phyloP scores from a whole-genome alignment of 2,329 filamentous ascomycete genomes.

The Pseudovirgaria hyperparasitica region DNA sequence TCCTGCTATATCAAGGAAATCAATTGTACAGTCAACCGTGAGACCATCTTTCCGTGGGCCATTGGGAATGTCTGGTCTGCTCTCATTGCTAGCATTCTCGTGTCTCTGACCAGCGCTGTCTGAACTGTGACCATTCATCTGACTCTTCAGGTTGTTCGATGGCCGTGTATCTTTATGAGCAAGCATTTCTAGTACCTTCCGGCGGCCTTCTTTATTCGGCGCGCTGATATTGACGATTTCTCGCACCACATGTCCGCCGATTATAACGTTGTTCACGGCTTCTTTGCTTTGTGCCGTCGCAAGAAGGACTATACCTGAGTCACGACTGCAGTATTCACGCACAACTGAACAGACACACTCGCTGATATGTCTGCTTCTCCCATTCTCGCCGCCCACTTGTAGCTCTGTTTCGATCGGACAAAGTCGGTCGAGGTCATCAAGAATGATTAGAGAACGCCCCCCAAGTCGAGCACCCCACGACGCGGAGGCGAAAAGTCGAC shows the following conservation, averaged over 20 bases:
- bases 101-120: conserved; percentile 37
- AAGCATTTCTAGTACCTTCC: conserved; percentile 72
- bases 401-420: conserved; percentile 91
- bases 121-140: conserved; percentile 7
- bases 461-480: conserved; percentile 84
- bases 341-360: conserved; percentile 77
- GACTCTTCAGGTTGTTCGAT: conserved; percentile 3
- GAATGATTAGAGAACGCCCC: conserved; percentile 68
- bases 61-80: conserved; percentile 24
- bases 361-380: conserved; percentile 80
- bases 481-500: conserved; percentile 73
- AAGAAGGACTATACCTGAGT: conserved; percentile 72
- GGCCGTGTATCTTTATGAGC: conserved; percentile 34
- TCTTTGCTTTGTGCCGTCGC: conserved; percentile 92
- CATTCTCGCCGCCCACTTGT: conserved; percentile 87
- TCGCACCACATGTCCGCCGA: conserved; percentile 82
- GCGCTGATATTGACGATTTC: conserved; percentile 86
- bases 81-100: conserved; percentile 16
- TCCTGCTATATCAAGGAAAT: conserved; percentile 85
- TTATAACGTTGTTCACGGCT: conserved; percentile 74
- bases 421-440: conserved; percentile 87
- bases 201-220: conserved; percentile 79
- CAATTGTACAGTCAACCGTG: conserved; percentile 60
- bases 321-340: conserved; percentile 67
- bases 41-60: conserved; percentile 41